Conservation (phyloP, 2,329 filamentous ascomycete genomes). For the Bipolaris oryzae region DNA sequence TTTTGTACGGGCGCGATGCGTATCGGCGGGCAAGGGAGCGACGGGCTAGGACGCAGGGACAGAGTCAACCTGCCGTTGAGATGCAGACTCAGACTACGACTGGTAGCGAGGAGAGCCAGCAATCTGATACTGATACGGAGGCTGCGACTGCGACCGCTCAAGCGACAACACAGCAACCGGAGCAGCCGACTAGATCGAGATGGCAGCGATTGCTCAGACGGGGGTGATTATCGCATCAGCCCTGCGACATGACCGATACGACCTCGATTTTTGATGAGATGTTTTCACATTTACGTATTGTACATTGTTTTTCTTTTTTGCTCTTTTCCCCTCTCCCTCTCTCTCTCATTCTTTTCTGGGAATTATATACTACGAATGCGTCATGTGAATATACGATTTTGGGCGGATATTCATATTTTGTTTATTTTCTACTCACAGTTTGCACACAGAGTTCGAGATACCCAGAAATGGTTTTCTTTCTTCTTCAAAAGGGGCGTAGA, state of each 20-base stretch:
- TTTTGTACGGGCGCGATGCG: slow-evolving; percentile 14
- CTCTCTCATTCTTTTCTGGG: no score
- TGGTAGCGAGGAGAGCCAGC: no score
- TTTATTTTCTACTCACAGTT: no score
- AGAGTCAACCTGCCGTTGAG: slow-evolving; percentile 3
- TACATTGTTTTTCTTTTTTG: background rate
- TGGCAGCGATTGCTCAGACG: background rate
- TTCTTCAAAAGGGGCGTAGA: no score
- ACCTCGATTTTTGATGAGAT: background rate
- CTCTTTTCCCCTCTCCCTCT: background rate
- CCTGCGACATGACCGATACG: background rate
- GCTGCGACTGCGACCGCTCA: no score
- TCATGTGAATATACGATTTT: no score
- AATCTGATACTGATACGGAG: no score
- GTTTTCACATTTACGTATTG: background rate
- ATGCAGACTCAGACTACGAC: background rate
- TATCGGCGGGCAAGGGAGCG: background rate
- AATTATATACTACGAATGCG: no score
- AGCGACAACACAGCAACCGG: background rate
- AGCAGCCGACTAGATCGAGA: background rate
- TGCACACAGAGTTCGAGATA: no score
- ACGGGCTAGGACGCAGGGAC: slow-evolving; percentile 1
- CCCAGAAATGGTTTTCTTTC: no score
- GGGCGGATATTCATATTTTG: no score
- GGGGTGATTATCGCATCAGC: background rate